These are phyloP conservation scores for Geotrichum carabidarum DNA, from an alignment of 1,139 yeast genomes.

Conservation along the genomic window DNA sequence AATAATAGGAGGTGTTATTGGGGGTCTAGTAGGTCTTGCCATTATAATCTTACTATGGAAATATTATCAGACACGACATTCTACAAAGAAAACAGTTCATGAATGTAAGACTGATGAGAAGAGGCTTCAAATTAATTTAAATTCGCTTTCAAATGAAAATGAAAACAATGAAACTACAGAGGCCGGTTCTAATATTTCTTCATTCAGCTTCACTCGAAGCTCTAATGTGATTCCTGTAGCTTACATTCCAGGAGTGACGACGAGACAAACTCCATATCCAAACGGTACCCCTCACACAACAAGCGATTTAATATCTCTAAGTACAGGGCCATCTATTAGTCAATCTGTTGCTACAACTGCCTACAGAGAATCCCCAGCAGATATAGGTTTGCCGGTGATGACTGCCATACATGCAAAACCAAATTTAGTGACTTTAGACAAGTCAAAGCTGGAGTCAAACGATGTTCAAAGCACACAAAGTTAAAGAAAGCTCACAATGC, in stretches of 20 bases:
- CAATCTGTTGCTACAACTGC: conserved; percentile 33
- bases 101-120: too few relatives aligned
- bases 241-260: conserved; percentile 78
- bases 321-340: conserved; percentile 22
- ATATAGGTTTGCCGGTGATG: conserved; percentile 27
- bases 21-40: conserved; percentile 34
- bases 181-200: conserved; percentile 13
- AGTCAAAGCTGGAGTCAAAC: neutral
- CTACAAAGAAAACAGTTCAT: conserved; percentile 5
- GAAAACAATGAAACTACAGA: too few relatives aligned
- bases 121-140: neutral
- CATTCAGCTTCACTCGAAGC: conserved; percentile 52
- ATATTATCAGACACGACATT: conserved; percentile 26
- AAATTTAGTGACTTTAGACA: conserved; percentile 31
- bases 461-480: too few relatives aligned
- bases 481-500: too few relatives aligned
- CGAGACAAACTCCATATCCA: conserved; percentile 15
- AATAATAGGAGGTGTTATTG: conserved; percentile 40
- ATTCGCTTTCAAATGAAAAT: too few relatives aligned
- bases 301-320: neutral
- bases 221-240: conserved; percentile 90
- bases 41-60: conserved; percentile 29
- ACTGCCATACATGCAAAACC: conserved; percentile 35
- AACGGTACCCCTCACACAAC: neutral
- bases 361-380: conserved; percentile 35